Base-by-base conservation (phyloP, 768 basidiomycete species). In the Omphalotus guepiniiformis region DNA sequence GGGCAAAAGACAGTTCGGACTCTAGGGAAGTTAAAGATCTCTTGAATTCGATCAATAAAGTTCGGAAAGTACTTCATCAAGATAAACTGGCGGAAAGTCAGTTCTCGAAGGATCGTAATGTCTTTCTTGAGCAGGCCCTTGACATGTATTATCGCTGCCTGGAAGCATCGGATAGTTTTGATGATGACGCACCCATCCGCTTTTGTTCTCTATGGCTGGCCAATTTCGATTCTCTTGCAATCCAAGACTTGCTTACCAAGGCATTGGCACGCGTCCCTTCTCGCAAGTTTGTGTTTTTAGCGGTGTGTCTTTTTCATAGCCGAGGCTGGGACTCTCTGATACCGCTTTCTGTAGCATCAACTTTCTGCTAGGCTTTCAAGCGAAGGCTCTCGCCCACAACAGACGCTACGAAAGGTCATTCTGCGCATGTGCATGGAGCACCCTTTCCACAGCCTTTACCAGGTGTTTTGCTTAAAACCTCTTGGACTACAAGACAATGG, bases 181-280 rank as follows among this genome's bases (percentile, higher is more conserved):
- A 98, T 59, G 82, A 84, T 47, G 82, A 88, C 44, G 82, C 80
- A 1, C 72, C 85, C 3, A 87, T 93, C 44, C 82, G 91, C 9
- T 72, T 99, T 23, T 85, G 82, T 54, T 93, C 94, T 1, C 74
- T 98, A 2, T 98, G 95, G 96, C 83, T 97, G 52, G 80, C 86
- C 1, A 90, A 93, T 57, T 88, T 93, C 53, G 79, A 86, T 34
- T 76, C 83, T 52, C 64, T 60, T 37, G 61, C 66, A 37, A 63
- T 79, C 19, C 76, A 76, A 66, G 47, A 59, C 41, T 53, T 66
- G 40, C 53, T 84, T 61, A 55, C 68, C 29, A 35, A 48, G 1
- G 76, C 81, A 2, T 61, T 93, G 7, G 63, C 65, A 39, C 70
- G 74, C 2, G 76, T 94, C 30, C 88, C 93, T 1, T 89, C 93